These are phyloP conservation scores for Akanthomyces lecanii DNA, from an alignment of 2,329 filamentous ascomycete genomes.

Conservation along the genomic window DNA sequence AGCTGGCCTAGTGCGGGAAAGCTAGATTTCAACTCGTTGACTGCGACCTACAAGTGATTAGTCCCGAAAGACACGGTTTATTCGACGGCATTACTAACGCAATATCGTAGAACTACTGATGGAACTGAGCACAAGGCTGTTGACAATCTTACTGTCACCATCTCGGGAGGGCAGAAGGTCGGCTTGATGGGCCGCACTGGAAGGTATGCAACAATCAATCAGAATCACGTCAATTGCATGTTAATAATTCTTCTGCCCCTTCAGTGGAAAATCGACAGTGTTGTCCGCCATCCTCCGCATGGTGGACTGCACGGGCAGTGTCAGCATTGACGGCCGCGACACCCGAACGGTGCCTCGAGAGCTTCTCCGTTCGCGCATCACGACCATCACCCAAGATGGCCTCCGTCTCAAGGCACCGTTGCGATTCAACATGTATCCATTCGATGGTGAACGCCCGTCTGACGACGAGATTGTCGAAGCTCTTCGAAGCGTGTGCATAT, in stretches of 20 bases:
- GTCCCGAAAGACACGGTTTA: too few relatives aligned
- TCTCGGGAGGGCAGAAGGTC: background rate
- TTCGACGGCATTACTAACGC: too few relatives aligned
- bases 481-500: background rate
- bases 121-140: background rate
- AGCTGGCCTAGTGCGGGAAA: background rate
- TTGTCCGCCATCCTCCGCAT: background rate
- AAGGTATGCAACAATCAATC: background rate
- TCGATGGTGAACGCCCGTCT: background rate
- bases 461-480: background rate
- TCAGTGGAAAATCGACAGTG: conserved; percentile 13
- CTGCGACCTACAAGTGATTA: conserved; percentile 13
- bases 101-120: too few relatives aligned
- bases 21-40: conserved; percentile 1
- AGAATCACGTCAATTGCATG: too few relatives aligned
- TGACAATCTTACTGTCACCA: background rate
- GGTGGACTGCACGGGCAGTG: conserved; percentile 7
- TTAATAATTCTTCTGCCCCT: background rate
- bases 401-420: background rate
- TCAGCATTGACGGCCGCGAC: conserved; percentile 17
- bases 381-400: conserved; percentile 27
- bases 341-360: background rate
- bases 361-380: conserved; percentile 26
- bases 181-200: conserved; percentile 6
- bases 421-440: conserved; percentile 12